Evolutionary conservation across 2,329 filamentous ascomycete genomes (phyloP).

Genomic region (Pseudogymnoascus sp.): DNA sequence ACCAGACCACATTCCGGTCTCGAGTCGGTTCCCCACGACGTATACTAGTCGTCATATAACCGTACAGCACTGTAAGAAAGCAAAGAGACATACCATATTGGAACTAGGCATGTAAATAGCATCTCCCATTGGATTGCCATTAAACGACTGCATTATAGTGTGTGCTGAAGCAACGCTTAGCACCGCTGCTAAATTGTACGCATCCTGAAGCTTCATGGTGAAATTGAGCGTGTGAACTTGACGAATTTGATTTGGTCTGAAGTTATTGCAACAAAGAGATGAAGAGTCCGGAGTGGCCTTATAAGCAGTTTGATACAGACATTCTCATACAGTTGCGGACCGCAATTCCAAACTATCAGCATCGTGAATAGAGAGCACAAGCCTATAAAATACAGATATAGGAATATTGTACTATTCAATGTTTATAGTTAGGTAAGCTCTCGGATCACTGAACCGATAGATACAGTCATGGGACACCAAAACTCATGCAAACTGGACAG

Average conservation of each 20-base stretch:
- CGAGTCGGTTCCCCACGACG: no score
- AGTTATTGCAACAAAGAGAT: background rate
- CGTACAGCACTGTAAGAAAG: background rate
- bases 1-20: no score
- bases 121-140: background rate
- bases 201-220: background rate
- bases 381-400: background rate
- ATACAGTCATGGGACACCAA: background rate
- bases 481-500: background rate
- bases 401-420: background rate
- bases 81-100: background rate
- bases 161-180: conserved; percentile 31
- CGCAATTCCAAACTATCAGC: background rate
- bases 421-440: background rate
- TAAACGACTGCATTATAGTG: conserved; percentile 25
- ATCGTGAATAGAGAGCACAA: background rate
- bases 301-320: background rate
- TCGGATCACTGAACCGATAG: background rate
- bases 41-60: no score
- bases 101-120: background rate
- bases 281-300: background rate
- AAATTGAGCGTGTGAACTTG: background rate
- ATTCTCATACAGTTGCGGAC: background rate
- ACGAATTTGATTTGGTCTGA: background rate
- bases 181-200: conserved; percentile 19